Evolutionary conservation across 306 rosid species (phyloP).

Genomic region (Aeschynomene evenia): DNA sequence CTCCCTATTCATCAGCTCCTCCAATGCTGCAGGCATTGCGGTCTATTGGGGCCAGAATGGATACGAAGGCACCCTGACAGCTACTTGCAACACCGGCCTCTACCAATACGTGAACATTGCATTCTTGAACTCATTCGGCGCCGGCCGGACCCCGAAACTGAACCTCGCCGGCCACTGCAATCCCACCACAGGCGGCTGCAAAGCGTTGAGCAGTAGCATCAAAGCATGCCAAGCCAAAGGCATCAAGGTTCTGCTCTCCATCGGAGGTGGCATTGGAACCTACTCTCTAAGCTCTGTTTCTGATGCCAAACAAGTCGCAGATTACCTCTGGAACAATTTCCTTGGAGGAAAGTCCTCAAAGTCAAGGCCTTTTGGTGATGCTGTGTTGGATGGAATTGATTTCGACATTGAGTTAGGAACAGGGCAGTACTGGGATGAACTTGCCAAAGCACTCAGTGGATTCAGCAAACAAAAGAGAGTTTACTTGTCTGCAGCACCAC

Average conservation of each 20-base stretch:
- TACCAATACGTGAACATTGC: conserved; percentile 59
- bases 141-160: conserved; percentile 32
- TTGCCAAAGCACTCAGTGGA: conserved; percentile 32
- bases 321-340: neutral
- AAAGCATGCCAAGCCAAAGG: conserved; percentile 33
- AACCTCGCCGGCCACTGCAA: conserved; percentile 49
- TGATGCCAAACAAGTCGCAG: neutral
- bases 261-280: neutral
- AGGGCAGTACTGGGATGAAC: conserved; percentile 36
- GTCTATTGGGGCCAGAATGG: conserved; percentile 58
- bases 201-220: conserved; percentile 26
- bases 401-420: conserved; percentile 39
- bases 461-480: neutral
- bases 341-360: conserved; percentile 9
- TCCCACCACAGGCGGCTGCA: conserved; percentile 34
- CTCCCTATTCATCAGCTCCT: conserved; percentile 15
- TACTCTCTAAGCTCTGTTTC: conserved; percentile 32
- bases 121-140: conserved; percentile 48
- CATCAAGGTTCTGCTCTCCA: conserved; percentile 10
- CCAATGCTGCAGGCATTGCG: conserved; percentile 45
- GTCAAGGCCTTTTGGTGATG: conserved; percentile 18
- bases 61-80: conserved; percentile 48
- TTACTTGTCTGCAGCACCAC: conserved; percentile 50
- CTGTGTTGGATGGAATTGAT: conserved; percentile 16
- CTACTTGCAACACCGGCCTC: conserved; percentile 50